Evolutionary conservation across 768 basidiomycete genomes (phyloP).

Genomic region (Fomitopsis pulvina): DNA sequence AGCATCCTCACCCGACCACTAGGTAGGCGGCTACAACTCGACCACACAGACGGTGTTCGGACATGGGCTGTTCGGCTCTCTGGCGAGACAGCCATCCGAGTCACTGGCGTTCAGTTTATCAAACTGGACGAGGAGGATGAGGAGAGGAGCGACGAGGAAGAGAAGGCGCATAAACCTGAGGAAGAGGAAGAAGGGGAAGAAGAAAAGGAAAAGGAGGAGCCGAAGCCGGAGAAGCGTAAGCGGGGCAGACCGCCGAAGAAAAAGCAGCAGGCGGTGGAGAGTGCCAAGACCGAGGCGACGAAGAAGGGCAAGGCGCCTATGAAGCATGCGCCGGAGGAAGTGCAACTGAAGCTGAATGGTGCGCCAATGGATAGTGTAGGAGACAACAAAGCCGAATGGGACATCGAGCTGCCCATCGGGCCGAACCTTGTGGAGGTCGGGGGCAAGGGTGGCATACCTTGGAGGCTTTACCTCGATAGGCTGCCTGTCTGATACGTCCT

Average conservation of each 20-base stretch:
- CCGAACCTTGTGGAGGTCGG: conserved; percentile 65
- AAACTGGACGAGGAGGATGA: conserved; percentile 48
- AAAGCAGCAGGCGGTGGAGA: conserved; percentile 6
- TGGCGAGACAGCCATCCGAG: conserved; percentile 48
- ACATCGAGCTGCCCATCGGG: conserved; percentile 51
- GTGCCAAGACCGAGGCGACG: conserved; percentile 6
- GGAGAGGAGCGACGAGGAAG: conserved; percentile 28
- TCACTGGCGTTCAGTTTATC: conserved; percentile 49
- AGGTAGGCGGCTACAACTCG: conserved; percentile 51
- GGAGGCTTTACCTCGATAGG: conserved; percentile 56
- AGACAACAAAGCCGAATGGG: conserved; percentile 51
- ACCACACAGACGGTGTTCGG: conserved; percentile 65
- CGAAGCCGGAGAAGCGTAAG: conserved; percentile 9
- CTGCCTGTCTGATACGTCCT: conserved; percentile 1
- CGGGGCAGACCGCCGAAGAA: conserved; percentile 18
- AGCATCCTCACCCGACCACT: conserved; percentile 51
- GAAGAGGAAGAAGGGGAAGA: conserved; percentile 21
- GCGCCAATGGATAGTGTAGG: conserved; percentile 34
- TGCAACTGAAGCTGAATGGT: conserved; percentile 64
- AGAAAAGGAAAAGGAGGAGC: conserved; percentile 19
- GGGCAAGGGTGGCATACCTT: conserved; percentile 59
- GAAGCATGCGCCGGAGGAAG: conserved; percentile 29
- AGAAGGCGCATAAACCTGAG: conserved; percentile 5
- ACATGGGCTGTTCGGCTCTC: conserved; percentile 64
- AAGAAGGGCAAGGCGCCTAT: conserved; percentile 18